Evolutionary conservation across 129 eudicot species (phyloP), one percentile per base, ranked within the genome.

Genomic region (Scalesia atractyloides): DNA sequence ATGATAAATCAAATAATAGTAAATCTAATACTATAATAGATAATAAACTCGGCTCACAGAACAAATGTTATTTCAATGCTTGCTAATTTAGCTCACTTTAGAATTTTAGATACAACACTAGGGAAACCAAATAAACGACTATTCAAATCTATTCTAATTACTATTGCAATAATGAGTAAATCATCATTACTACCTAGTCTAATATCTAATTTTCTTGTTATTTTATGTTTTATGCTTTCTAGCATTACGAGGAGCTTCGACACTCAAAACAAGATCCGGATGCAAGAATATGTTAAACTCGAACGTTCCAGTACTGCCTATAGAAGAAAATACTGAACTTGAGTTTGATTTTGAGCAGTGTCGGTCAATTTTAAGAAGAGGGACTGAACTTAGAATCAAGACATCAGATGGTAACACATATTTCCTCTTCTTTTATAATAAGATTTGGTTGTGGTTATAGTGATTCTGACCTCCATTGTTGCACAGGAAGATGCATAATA

Each of bases 231-330:
- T 11, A 14, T 76, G 54, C 72, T 70, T 3, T 62, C 50, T 60
- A 93, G 98, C 98, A 14, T 71, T 93, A 47, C 79, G 87, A 74
- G 98, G 97, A 65, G 98, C 97, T 12, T 87, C 89, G 11, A 87
- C 97, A 4, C 92, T 93, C 0, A 89, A 89, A 77, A 87, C 86
- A 73, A 79, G 98, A 82, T 37, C 91, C 15, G 82, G 75, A 41
- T 80, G 79, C 89, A 92, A 87, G 83, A 87, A 73, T 17, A 83
- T 82, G 76, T 73, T 89, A 34, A 89, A 78, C 61, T 77, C 86
- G 46, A 76, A 80, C 64, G 66, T 69, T 12, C 92, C 97, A 10
- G 84, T 93, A 70, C 77, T 93, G 66, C 97, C 97, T 20, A 77
- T 93, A 3, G 97, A 86, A 83, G 83, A 81, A 60, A 83, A 70